Evolutionary conservation across 179 eudicot genomes (phyloP), one percentile per base, ranked within the genome.

Genomic region (Spergularia azorica): DNA sequence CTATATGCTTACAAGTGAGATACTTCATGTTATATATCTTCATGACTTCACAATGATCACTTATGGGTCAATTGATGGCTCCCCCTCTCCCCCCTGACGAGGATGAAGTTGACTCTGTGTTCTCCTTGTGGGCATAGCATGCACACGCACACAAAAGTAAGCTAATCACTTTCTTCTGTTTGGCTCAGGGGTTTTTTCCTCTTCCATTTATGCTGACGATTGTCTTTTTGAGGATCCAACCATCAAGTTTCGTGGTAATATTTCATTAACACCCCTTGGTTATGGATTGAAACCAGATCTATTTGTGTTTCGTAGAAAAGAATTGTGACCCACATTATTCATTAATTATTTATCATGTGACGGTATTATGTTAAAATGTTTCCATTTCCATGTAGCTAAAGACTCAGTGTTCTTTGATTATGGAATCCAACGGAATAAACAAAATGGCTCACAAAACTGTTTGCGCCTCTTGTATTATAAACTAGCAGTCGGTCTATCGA

Each of bases 181-280:
- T 63, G 54, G 38, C 68, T 74, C 81, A 94, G 95, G 98, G 77
- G 57, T 72, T 60, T 94, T 94, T 84, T 89, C 94, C 68, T 79
- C 88, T 77, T 85, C 83, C 74, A 84, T 94, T 71, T 94, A 92
- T 81, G 83, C 85, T 70, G 91, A 84, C 58, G 95, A 94, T 71
- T 94, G 97, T 84, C 79, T 84, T 58, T 92, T 94, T 77, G 97
- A 92, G 84, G 98, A 92, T 81, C 98, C 98, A 72, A 94, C 97
- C 32, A 94, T 93, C 48, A 85, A 77, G 79, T 93, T 93, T 71
- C 90, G 83, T 46, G 98, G 98, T 91, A 90, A 84, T 83, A 70
- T 41, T 77, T 0, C 43, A 39, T 48, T 60, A 60, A 32, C 50
- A 38, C 15, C 63, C 17, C 21, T 13, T 75, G 43, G 13, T 63